Evolutionary conservation across 129 eudicot species (phyloP).

Genomic region (Flaveria bidentis): DNA sequence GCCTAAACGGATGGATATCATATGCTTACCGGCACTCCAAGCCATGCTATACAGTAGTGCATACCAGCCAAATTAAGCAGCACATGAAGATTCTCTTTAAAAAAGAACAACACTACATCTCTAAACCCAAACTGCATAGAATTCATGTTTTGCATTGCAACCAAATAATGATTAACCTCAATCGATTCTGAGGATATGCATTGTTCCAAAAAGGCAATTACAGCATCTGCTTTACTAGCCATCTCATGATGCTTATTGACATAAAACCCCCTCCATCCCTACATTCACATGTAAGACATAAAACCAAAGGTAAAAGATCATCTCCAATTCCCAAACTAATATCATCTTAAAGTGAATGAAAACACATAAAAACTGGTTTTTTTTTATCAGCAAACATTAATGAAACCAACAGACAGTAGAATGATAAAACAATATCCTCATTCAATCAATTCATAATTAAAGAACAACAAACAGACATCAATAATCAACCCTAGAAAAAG

Average conservation of each 20-base stretch:
- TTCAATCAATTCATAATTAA: not conserved
- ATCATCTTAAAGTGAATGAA: not conserved
- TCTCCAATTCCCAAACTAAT: not conserved
- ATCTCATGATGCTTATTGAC: constrained; percentile 67
- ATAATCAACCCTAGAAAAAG: not conserved
- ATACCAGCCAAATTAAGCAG: constrained; percentile 82
- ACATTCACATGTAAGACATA: constrained; percentile 8
- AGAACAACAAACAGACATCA: not conserved
- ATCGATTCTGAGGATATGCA: constrained; percentile 57
- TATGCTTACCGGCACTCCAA: constrained; percentile 67
- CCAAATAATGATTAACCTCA: constrained; percentile 75
- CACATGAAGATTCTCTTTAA: constrained; percentile 61
- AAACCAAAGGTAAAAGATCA: not conserved
- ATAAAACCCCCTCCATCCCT: constrained; percentile 89
- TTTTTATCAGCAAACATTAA: not conserved
- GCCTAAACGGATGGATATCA: not conserved
- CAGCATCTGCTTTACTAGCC: constrained; percentile 55
- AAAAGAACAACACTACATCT: constrained; percentile 74
- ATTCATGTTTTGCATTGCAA: constrained; percentile 61
- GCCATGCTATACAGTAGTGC: constrained; percentile 85
- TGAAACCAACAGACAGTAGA: not conserved
- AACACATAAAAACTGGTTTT: not conserved
- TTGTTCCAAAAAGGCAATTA: constrained; percentile 57
- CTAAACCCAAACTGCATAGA: constrained; percentile 68
- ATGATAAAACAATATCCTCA: not conserved